Evolutionary conservation across 1,284 basidiomycete species (phyloP).

Genomic region (Bjerkandera adusta): DNA sequence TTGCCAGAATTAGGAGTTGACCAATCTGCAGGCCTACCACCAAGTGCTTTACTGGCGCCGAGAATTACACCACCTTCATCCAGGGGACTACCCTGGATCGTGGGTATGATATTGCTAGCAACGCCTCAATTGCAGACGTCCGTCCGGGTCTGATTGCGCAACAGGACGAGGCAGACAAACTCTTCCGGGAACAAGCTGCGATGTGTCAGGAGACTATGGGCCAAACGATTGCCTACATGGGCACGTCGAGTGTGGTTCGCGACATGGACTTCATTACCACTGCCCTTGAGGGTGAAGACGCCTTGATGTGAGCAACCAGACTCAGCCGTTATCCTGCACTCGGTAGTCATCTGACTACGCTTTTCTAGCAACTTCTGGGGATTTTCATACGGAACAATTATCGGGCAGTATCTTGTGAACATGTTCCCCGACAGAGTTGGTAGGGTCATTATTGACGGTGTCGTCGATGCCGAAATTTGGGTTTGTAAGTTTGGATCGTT

Average conservation of each 20-base stretch:
- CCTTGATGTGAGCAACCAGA: constrained; percentile 38
- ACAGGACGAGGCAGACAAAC: constrained; percentile 31
- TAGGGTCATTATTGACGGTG: constrained; percentile 25
- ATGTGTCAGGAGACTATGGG: constrained; percentile 39
- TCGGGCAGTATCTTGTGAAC: constrained; percentile 27
- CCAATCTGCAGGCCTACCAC: constrained; percentile 33
- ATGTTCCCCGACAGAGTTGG: constrained; percentile 26
- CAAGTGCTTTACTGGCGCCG: constrained; percentile 32
- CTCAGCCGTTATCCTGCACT: too few relatives aligned
- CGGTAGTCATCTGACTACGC: too few relatives aligned
- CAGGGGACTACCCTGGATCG: constrained; percentile 36
- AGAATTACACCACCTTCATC: constrained; percentile 31
- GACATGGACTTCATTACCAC: constrained; percentile 42
- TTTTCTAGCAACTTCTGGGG: constrained; percentile 28
- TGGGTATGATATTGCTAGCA: constrained; percentile 33
- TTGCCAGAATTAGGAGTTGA: not conserved
- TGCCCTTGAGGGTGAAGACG: constrained; percentile 38
- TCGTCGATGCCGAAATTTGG: constrained; percentile 26
- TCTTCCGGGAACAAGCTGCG: constrained; percentile 35
- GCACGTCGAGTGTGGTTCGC: constrained; percentile 40
- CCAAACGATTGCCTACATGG: constrained; percentile 40
- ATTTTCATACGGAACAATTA: constrained; percentile 25
- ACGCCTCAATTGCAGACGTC: constrained; percentile 25
- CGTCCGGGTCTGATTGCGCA: constrained; percentile 32
- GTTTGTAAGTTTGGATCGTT: constrained; percentile 27